These are phyloP conservation scores for Penicillium tannophilum DNA, from an alignment of 495 filamentous ascomycete species.

Conservation along the genomic window DNA sequence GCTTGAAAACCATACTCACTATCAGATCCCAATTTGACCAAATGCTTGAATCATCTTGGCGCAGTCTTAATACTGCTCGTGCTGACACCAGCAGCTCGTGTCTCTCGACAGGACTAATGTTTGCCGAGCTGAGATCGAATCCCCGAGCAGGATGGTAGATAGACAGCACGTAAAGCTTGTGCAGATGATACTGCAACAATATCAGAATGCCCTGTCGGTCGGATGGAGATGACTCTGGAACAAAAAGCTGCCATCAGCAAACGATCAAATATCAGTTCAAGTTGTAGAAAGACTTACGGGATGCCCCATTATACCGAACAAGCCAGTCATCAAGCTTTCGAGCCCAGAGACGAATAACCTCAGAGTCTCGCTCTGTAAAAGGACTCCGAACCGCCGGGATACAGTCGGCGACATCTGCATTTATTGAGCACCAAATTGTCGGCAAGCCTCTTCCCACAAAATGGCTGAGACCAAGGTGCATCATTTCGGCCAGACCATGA, in stretches of 20 bases:
- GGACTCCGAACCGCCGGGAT: slow-evolving; percentile 17
- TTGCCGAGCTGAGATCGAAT: slow-evolving; percentile 42
- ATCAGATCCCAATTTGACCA: slow-evolving; percentile 49
- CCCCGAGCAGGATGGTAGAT: slow-evolving; percentile 50
- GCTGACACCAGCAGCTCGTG: slow-evolving; percentile 43
- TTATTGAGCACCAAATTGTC: slow-evolving; percentile 44
- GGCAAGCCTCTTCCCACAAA: slow-evolving; percentile 43
- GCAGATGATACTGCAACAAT: slow-evolving; percentile 43
- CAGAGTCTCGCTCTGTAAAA: slow-evolving; percentile 37
- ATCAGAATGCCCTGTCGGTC: slow-evolving; percentile 41
- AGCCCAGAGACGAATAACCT: slow-evolving; percentile 42
- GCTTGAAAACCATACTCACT: slow-evolving; percentile 14
- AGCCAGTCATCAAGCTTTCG: slow-evolving; percentile 42
- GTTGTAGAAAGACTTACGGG: slow-evolving; percentile 22
- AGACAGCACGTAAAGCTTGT: slow-evolving; percentile 46
- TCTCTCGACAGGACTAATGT: slow-evolving; percentile 37
- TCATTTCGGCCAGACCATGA: slow-evolving; percentile 42
- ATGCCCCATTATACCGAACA: slow-evolving; percentile 38
- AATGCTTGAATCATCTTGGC: slow-evolving; percentile 42
- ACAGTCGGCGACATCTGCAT: slow-evolving; percentile 19
- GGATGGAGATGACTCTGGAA: slow-evolving; percentile 34
- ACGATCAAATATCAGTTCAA: not conserved
- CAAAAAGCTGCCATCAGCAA: not conserved
- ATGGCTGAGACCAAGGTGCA: slow-evolving; percentile 43
- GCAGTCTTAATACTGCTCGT: slow-evolving; percentile 36